These are phyloP conservation scores for Melaleuca quinquenervia DNA, from an alignment of 345 rosid species.

Conservation along the genomic window DNA sequence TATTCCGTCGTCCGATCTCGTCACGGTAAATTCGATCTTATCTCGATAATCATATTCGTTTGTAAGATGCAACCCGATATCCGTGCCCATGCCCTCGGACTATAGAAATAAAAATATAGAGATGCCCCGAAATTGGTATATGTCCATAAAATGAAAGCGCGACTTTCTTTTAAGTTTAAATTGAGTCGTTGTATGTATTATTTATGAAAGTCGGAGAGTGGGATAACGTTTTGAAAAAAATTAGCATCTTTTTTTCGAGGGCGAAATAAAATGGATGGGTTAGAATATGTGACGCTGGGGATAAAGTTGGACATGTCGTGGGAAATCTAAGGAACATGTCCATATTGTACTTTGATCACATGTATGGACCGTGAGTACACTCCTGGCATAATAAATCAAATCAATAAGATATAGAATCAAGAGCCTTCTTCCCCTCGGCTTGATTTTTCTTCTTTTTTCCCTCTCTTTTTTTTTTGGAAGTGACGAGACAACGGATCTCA, in stretches of 20 bases:
- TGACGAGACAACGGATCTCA: neutral
- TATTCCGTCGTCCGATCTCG: neutral
- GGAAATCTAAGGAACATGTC: neutral
- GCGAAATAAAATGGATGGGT: neutral
- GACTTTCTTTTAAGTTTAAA: no score
- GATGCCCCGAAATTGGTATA: accelerated
- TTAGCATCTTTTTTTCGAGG: neutral
- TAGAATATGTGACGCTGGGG: neutral
- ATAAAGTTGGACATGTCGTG: neutral
- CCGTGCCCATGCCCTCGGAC: no score
- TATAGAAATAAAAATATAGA: neutral
- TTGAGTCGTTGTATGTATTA: neutral
- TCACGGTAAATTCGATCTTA: neutral
- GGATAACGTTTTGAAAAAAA: neutral
- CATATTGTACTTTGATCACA: neutral
- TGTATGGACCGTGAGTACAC: neutral
- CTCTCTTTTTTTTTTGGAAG: no score
- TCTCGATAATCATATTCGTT: no score
- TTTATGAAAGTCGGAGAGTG: neutral
- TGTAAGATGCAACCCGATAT: no score
- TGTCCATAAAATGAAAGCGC: neutral
- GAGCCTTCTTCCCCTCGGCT: neutral
- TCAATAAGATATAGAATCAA: neutral
- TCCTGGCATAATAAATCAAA: neutral
- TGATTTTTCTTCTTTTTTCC: neutral